Evolutionary conservation across 306 rosid species (phyloP).

Genomic region (Castanea crenata): DNA sequence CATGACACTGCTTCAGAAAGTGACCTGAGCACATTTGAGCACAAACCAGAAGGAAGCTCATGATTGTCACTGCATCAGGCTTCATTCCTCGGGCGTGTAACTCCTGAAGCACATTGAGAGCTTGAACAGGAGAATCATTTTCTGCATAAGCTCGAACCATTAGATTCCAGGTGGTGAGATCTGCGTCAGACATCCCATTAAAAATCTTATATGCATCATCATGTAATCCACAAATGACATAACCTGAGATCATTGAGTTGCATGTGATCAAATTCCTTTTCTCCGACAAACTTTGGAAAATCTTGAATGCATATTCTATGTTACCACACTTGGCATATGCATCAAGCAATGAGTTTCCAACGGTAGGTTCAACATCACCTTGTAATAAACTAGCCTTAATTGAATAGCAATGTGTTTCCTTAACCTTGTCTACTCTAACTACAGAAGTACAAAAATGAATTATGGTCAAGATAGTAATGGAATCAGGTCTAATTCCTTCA

Average conservation of each 20-base stretch:
- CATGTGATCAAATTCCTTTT: slow-evolving; percentile 58
- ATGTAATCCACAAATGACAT: slow-evolving; percentile 56
- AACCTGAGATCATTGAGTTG: slow-evolving; percentile 75
- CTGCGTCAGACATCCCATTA: slow-evolving; percentile 58
- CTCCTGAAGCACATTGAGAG: slow-evolving; percentile 45
- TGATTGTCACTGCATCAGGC: slow-evolving; percentile 72
- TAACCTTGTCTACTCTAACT: slow-evolving; percentile 50
- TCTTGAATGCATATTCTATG: slow-evolving; percentile 51
- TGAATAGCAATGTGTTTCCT: slow-evolving; percentile 70
- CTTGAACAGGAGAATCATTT: slow-evolving; percentile 63
- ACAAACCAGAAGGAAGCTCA: slow-evolving; percentile 78
- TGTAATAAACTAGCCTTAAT: slow-evolving; percentile 50
- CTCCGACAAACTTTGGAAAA: slow-evolving; percentile 52
- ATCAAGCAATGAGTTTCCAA: slow-evolving; percentile 81
- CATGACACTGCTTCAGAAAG: slow-evolving; percentile 72
- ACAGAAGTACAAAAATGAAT: slow-evolving; percentile 53
- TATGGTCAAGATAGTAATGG: slow-evolving; percentile 57
- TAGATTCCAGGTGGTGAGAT: slow-evolving; percentile 89
- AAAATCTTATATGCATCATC: slow-evolving; percentile 55
- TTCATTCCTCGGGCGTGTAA: slow-evolving; percentile 72
- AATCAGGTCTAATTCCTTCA: slow-evolving; percentile 58
- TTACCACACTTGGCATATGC: slow-evolving; percentile 82
- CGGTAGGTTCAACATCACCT: slow-evolving; percentile 44
- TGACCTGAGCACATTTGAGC: slow-evolving; percentile 67
- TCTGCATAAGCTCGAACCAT: slow-evolving; percentile 77